Conservation (phyloP, 1,284 basidiomycete species). For the Ceratobasidium papillatum region DNA sequence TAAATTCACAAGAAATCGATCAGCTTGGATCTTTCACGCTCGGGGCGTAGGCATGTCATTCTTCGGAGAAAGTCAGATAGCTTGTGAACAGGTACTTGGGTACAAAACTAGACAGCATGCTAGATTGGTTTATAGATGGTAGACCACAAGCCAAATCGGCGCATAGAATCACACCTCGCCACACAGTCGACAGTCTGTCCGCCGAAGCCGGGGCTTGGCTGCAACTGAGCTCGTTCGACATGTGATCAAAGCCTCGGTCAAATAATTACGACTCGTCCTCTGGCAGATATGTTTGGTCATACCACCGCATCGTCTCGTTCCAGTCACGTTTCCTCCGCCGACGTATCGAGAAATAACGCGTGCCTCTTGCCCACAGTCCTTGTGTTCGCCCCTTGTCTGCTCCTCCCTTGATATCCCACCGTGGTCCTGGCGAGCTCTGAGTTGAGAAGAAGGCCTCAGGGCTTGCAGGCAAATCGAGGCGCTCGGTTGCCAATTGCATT, state of each 20-base stretch:
- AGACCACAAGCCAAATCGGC: background rate
- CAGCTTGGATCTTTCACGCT: slow-evolving; percentile 33
- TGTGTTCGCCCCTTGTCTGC: slow-evolving; percentile 73
- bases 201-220: background rate
- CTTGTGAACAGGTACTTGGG: background rate
- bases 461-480: slow-evolving; percentile 69
- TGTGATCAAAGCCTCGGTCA: slow-evolving; percentile 30
- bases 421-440: slow-evolving; percentile 29
- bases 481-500: slow-evolving; percentile 67
- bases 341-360: slow-evolving; percentile 77
- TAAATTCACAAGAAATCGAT: slow-evolving; percentile 34
- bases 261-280: slow-evolving; percentile 48
- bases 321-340: slow-evolving; percentile 84
- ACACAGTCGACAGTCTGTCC: background rate
- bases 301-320: slow-evolving; percentile 82
- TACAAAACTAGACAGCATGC: slow-evolving; percentile 7
- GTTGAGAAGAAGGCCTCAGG: slow-evolving; percentile 63
- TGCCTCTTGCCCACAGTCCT: slow-evolving; percentile 69
- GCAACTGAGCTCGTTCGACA: slow-evolving; percentile 32
- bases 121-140: slow-evolving; percentile 5
- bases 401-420: slow-evolving; percentile 57
- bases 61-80: slow-evolving; percentile 30
- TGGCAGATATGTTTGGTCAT: slow-evolving; percentile 81
- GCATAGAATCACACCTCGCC: background rate
- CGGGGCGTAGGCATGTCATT: background rate